Evolutionary conservation across 495 filamentous ascomycete species (phyloP).

Genomic region (Emericellopsis terricola): DNA sequence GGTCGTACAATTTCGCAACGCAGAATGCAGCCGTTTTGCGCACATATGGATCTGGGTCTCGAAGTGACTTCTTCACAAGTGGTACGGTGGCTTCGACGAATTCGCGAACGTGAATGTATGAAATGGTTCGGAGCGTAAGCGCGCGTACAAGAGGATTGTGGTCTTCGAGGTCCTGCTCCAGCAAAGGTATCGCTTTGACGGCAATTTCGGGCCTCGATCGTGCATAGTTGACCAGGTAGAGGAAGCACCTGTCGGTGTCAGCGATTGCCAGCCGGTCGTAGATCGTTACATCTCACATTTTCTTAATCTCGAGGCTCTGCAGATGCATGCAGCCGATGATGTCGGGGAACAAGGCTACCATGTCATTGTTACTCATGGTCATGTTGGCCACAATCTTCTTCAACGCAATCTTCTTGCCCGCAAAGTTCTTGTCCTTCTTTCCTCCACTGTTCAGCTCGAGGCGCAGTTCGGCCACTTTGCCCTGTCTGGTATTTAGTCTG

Average conservation of each 20-base stretch:
- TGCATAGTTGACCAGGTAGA: slow-evolving; percentile 94
- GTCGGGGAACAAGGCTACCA: slow-evolving; percentile 93
- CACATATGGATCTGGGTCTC: slow-evolving; percentile 86
- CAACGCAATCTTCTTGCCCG: slow-evolving; percentile 91
- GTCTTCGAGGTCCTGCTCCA: slow-evolving; percentile 90
- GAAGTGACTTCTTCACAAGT: slow-evolving; percentile 66
- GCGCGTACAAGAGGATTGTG: slow-evolving; percentile 84
- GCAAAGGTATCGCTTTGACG: slow-evolving; percentile 74
- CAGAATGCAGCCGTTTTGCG: slow-evolving; percentile 94
- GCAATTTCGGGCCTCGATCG: slow-evolving; percentile 89
- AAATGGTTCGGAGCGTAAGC: slow-evolving; percentile 84
- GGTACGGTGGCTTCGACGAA: slow-evolving; percentile 84
- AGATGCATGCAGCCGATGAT: slow-evolving; percentile 90
- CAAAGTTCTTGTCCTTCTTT: slow-evolving; percentile 97
- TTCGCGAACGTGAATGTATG: slow-evolving; percentile 92
- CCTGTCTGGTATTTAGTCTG: slow-evolving; percentile 42
- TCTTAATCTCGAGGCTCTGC: slow-evolving; percentile 93
- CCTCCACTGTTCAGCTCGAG: slow-evolving; percentile 82
- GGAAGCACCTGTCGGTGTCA: slow-evolving; percentile 60
- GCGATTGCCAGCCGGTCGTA: slow-evolving; percentile 3
- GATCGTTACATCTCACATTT: slow-evolving; percentile 54
- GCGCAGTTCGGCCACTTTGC: slow-evolving; percentile 96
- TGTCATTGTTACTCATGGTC: slow-evolving; percentile 99
- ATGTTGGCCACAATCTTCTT: slow-evolving; percentile 99
- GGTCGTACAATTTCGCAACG: slow-evolving; percentile 95